Percentiles rank a stretch among this genome's conserved stretches.
Evolutionary conservation across 768 basidiomycete genomes (phyloP).

Genomic region (Mycena rebaudengoi): DNA sequence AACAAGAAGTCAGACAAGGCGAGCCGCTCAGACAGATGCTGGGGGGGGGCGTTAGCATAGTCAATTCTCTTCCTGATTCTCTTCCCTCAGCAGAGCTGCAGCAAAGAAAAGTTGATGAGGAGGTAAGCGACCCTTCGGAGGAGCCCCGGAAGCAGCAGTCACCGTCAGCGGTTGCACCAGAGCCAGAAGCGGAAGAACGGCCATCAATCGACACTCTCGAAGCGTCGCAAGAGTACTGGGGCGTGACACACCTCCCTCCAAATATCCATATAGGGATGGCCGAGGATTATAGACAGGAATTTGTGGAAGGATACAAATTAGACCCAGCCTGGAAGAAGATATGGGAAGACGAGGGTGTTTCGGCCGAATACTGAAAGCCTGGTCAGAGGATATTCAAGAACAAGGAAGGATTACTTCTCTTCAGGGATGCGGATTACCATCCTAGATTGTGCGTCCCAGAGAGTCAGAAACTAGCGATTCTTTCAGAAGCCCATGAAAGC

Average conservation of each 20-base stretch:
- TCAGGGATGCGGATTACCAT: conserved; percentile 22
- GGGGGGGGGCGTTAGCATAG: too few relatives aligned
- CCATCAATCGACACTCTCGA: background rate
- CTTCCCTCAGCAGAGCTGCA: too few relatives aligned
- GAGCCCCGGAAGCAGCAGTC: background rate
- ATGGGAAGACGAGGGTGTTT: background rate
- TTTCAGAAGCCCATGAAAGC: conserved; percentile 6
- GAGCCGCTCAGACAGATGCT: too few relatives aligned
- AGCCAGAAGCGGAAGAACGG: too few relatives aligned
- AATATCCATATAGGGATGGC: background rate
- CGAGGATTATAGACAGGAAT: background rate
- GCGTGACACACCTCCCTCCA: background rate
- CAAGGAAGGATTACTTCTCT: conserved; percentile 19
- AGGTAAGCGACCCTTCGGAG: background rate
- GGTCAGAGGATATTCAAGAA: conserved; percentile 19
- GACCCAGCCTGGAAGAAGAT: background rate
- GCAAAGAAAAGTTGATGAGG: background rate
- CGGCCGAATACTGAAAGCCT: background rate
- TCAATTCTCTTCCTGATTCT: too few relatives aligned
- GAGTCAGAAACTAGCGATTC: background rate
- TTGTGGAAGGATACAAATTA: background rate
- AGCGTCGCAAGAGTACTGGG: background rate
- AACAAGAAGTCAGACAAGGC: background rate
- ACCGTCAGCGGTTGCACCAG: too few relatives aligned
- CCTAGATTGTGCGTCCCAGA: conserved; percentile 23